Percentiles rank a stretch among this genome's conserved stretches.
These are phyloP conservation scores for Kwoniella dendrophila DNA, from an alignment of 768 basidiomycete species.

Conservation along the genomic window DNA sequence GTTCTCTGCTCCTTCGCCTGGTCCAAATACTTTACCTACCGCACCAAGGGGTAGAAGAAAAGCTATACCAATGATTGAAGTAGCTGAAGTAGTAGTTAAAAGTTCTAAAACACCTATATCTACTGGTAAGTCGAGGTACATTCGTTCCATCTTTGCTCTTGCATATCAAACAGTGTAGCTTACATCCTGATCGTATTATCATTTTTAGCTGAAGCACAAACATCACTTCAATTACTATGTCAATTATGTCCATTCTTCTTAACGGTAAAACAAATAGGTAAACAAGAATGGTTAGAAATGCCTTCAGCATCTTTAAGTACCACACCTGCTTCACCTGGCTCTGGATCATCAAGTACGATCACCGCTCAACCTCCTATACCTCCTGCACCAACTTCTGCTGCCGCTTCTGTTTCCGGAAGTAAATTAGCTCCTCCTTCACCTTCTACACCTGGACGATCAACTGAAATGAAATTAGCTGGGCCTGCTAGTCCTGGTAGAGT, in stretches of 20 bases:
- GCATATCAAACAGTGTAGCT: background rate
- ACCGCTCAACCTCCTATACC: constrained; percentile 4
- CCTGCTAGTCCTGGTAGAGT: constrained; percentile 52
- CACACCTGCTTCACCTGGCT: constrained; percentile 24
- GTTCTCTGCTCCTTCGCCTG: constrained; percentile 44
- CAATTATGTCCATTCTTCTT: constrained; percentile 56
- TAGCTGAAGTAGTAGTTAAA: constrained; percentile 54
- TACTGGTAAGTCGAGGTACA: constrained; percentile 32
- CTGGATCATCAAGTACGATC: constrained; percentile 1
- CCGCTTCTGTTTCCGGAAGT: no score
- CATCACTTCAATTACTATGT: constrained; percentile 51
- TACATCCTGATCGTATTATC: background rate
- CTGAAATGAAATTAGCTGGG: constrained; percentile 30
- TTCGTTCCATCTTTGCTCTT: background rate
- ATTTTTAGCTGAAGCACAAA: constrained; percentile 50
- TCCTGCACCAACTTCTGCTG: no score
- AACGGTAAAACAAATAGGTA: constrained; percentile 35
- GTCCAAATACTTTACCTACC: constrained; percentile 29
- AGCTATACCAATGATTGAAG: constrained; percentile 54
- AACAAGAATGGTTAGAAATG: constrained; percentile 56
- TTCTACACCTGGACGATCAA: constrained; percentile 13
- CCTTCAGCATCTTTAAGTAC: constrained; percentile 27
- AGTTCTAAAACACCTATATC: constrained; percentile 56
- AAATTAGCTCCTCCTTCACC: constrained; percentile 19
- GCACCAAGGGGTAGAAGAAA: constrained; percentile 42